These are phyloP conservation scores for Zygosaccharomyces pseudobailii DNA, from an alignment of 1,139 yeast species.

Conservation along the genomic window DNA sequence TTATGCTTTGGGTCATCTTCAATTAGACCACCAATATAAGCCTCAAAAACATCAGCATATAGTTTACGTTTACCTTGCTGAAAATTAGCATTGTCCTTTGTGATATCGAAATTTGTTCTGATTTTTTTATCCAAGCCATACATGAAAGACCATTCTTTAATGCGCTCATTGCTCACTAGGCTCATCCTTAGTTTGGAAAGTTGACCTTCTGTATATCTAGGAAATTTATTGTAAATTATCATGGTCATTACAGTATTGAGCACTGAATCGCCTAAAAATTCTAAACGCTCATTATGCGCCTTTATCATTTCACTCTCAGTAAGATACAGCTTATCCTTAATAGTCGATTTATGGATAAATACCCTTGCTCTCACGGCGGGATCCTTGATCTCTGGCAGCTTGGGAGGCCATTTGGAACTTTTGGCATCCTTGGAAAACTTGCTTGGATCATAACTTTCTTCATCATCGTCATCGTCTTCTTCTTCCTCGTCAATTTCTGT, in stretches of 20 bases:
- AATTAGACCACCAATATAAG: slow-evolving; percentile 81
- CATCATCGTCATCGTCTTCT: slow-evolving; percentile 23
- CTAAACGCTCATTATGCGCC: slow-evolving; percentile 83
- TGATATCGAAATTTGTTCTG: slow-evolving; percentile 37
- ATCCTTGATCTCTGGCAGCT: slow-evolving; percentile 62
- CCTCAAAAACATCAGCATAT: slow-evolving; percentile 61
- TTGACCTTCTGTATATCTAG: slow-evolving; percentile 75
- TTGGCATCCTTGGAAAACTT: slow-evolving; percentile 11
- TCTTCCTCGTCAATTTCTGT: slow-evolving; percentile 12
- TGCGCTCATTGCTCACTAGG: slow-evolving; percentile 68
- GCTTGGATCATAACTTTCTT: slow-evolving; percentile 15
- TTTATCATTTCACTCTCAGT: slow-evolving; percentile 53
- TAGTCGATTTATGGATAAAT: slow-evolving; percentile 74
- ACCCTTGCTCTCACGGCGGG: slow-evolving; percentile 61
- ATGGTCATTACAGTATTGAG: slow-evolving; percentile 69
- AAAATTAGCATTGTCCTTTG: slow-evolving; percentile 32
- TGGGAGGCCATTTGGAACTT: slow-evolving; percentile 48
- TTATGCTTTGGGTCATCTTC: slow-evolving; percentile 49
- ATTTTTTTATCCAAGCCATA: slow-evolving; percentile 68
- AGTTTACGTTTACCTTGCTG: slow-evolving; percentile 33
- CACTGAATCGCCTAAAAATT: slow-evolving; percentile 89
- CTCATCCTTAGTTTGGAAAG: slow-evolving; percentile 66
- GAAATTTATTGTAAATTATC: slow-evolving; percentile 60
- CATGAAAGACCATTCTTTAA: slow-evolving; percentile 63
- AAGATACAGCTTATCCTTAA: slow-evolving; percentile 54